Evolutionary conservation across 495 filamentous ascomycete genomes (phyloP).

Genomic region (Chaetomium cochliodes): DNA sequence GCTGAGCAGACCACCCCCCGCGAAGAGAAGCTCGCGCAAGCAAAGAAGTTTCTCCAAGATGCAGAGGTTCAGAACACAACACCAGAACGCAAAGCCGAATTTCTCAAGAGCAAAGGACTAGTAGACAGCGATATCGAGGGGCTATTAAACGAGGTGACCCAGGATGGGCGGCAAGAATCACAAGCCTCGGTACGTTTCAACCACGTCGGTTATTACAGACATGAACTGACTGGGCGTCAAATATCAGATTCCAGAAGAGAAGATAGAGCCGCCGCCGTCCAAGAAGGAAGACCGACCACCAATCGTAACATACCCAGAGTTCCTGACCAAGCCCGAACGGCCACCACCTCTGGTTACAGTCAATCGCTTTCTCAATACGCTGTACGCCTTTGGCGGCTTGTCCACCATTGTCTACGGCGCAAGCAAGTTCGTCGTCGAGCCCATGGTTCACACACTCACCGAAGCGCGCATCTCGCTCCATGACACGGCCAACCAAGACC

Average conservation of each 20-base stretch:
- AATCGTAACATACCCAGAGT: slow-evolving; percentile 98
- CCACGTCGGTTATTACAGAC: slow-evolving; percentile 7
- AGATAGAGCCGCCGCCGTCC: slow-evolving; percentile 24
- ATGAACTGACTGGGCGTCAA: slow-evolving; percentile 20
- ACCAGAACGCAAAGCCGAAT: slow-evolving; percentile 69
- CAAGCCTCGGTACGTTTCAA: slow-evolving; percentile 25
- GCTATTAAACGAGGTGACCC: slow-evolving; percentile 53
- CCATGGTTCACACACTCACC: slow-evolving; percentile 75
- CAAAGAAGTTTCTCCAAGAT: slow-evolving; percentile 75
- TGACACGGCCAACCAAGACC: slow-evolving; percentile 59
- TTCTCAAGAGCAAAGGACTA: slow-evolving; percentile 79
- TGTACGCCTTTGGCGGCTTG: slow-evolving; percentile 71
- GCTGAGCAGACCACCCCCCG: slow-evolving; percentile 21
- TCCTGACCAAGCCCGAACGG: slow-evolving; percentile 65
- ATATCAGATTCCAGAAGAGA: slow-evolving; percentile 16
- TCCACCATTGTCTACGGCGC: slow-evolving; percentile 75
- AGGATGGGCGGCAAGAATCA: slow-evolving; percentile 35
- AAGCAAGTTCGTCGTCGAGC: slow-evolving; percentile 74
- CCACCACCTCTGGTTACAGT: slow-evolving; percentile 73
- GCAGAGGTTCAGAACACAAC: slow-evolving; percentile 69
- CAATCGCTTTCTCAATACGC: slow-evolving; percentile 67
- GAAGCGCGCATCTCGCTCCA: slow-evolving; percentile 80
- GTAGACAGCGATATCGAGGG: slow-evolving; percentile 63
- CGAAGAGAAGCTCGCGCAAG: slow-evolving; percentile 61
- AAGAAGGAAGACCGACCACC: slow-evolving; percentile 61